These are phyloP conservation scores for Botryotinia convoluta DNA, from an alignment of 2,329 filamentous ascomycete species.

Conservation along the genomic window DNA sequence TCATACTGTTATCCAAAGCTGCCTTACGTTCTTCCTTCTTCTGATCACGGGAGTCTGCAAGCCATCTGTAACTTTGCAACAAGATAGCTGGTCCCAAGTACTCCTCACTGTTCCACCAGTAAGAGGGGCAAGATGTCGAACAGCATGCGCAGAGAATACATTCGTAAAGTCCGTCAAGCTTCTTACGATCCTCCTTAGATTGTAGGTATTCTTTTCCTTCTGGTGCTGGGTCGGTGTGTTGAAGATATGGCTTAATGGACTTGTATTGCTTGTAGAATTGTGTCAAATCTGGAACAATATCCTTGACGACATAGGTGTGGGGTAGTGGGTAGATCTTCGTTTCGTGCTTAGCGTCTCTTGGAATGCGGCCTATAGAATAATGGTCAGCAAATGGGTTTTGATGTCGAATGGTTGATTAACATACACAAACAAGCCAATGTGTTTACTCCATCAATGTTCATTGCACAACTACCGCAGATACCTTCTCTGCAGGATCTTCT, in stretches of 20 bases:
- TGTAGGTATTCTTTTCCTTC: constrained; percentile 93
- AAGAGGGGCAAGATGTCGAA: constrained; percentile 98
- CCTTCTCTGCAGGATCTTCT: constrained; percentile 94
- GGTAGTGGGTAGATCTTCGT: constrained; percentile 96
- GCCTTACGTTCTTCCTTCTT: constrained; percentile 82
- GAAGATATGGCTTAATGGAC: constrained; percentile 98
- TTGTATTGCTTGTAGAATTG: constrained; percentile 99
- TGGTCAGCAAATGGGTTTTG: constrained; percentile 33
- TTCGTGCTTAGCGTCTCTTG: constrained; percentile 74
- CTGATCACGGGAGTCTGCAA: constrained; percentile 93
- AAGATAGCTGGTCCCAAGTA: constrained; percentile 97
- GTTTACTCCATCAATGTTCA: constrained; percentile 99
- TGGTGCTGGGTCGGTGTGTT: constrained; percentile 78
- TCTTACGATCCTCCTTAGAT: constrained; percentile 86
- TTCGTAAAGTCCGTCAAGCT: constrained; percentile 94
- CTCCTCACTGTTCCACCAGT: constrained; percentile 99
- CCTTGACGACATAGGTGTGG: constrained; percentile 99
- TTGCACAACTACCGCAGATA: constrained; percentile 97
- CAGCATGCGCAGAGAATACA: constrained; percentile 99
- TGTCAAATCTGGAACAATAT: constrained; percentile 94
- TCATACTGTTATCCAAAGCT: constrained; percentile 97
- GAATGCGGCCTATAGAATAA: constrained; percentile 74
- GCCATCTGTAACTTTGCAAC: constrained; percentile 96
- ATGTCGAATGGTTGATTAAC: constrained; percentile 40
- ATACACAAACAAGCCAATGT: constrained; percentile 95